phyloP scores from a whole-genome alignment of 2,329 filamentous ascomycete species.

The Colletotrichum australisinense region DNA sequence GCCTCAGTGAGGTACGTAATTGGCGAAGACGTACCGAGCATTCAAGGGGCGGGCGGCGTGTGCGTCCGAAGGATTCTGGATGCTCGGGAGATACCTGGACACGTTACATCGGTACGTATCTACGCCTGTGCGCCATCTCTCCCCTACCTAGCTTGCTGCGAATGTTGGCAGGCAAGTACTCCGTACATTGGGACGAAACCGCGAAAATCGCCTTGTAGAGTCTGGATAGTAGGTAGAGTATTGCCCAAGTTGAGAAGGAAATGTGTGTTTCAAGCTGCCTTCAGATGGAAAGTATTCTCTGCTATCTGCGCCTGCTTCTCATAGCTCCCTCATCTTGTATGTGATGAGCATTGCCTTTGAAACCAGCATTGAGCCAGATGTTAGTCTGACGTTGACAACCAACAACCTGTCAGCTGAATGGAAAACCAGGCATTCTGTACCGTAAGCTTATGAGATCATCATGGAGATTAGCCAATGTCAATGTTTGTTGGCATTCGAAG shows the following conservation, averaged over 20 bases:
- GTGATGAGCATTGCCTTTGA: neutral
- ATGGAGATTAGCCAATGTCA: neutral
- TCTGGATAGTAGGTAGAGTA: neutral
- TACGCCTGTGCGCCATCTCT: neutral
- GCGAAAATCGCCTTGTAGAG: neutral
- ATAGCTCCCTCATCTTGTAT: too few relatives aligned
- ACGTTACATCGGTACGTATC: slow-evolving; percentile 21
- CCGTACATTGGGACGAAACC: too few relatives aligned
- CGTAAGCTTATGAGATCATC: neutral
- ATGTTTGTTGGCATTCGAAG: neutral
- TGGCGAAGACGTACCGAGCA: neutral
- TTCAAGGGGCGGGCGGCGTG: slow-evolving; percentile 7
- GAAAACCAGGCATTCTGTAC: neutral
- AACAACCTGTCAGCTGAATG: neutral
- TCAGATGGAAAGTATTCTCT: neutral
- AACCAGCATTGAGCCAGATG: neutral
- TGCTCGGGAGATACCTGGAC: slow-evolving; percentile 17
- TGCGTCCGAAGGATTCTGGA: slow-evolving; percentile 29
- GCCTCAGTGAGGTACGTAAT: neutral
- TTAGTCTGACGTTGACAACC: neutral
- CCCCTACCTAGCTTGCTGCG: neutral
- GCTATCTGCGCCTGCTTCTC: neutral
- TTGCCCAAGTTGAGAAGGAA: neutral
- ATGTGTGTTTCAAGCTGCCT: neutral
- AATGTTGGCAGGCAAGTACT: too few relatives aligned